Evolutionary conservation across 805 yeast genomes (phyloP).

Genomic region (Sugiyamaella boreocaroliniensis): DNA sequence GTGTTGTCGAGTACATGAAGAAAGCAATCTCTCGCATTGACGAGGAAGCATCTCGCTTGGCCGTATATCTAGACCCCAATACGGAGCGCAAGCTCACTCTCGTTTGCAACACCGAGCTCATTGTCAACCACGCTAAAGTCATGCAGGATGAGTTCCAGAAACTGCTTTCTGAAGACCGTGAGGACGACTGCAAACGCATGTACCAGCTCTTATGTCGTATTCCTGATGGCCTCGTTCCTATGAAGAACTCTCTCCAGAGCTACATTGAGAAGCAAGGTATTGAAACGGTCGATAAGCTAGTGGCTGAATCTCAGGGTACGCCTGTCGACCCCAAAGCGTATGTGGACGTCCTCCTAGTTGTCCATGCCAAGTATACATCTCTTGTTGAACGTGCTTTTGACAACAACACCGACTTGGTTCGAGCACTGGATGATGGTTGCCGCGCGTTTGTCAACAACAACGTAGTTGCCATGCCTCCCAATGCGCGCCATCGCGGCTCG

Average conservation of each 20-base stretch:
- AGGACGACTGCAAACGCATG: constrained; percentile 70
- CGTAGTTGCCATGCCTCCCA: constrained; percentile 53
- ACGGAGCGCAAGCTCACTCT: constrained; percentile 73
- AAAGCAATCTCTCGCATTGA: constrained; percentile 76
- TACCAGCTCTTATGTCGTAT: constrained; percentile 70
- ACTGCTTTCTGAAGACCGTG: constrained; percentile 67
- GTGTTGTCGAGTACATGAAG: constrained; percentile 84
- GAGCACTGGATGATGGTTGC: constrained; percentile 86
- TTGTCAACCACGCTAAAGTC: constrained; percentile 67
- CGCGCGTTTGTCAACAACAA: constrained; percentile 76
- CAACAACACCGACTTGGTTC: constrained; percentile 69
- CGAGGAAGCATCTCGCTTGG: constrained; percentile 76
- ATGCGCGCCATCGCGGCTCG: constrained; percentile 36
- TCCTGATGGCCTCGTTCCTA: constrained; percentile 68
- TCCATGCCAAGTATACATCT: constrained; percentile 59
- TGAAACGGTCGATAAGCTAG: constrained; percentile 52
- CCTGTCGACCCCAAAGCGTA: constrained; percentile 68
- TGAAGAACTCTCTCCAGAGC: constrained; percentile 63
- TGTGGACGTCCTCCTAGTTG: constrained; percentile 65
- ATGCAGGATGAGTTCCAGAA: constrained; percentile 70
- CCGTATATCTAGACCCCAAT: constrained; percentile 75
- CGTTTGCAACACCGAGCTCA: constrained; percentile 66
- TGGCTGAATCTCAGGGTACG: constrained; percentile 29
- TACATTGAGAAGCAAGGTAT: constrained; percentile 65
- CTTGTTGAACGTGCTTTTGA: constrained; percentile 64